Evolutionary conservation across 2,329 filamentous ascomycete genomes (phyloP), one percentile per base, ranked within the genome.

Genomic region (Cordyceps cateniannulata): DNA sequence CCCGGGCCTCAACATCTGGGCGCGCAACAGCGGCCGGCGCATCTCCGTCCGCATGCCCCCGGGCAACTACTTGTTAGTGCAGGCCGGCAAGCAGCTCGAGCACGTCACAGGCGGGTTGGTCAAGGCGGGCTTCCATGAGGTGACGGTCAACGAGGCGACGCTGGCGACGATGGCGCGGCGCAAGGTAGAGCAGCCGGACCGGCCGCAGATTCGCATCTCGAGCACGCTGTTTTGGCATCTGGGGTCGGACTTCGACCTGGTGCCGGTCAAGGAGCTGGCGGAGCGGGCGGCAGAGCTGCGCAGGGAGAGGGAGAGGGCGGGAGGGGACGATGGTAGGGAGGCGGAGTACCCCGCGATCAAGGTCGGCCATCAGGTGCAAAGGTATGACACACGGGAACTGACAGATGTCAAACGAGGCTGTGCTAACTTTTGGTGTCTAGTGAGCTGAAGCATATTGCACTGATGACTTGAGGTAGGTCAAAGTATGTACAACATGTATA

Each of bases 51-150:
- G 79, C 71, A 85, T 86, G 64, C 83, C 83, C 0, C 73, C 73
- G 3, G 82, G 82, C 3, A 83, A 82, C 69, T 77, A 85, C 70
- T 75, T 86, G 18, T 77, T 86, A 18, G 83, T 86, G 7, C 83
- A 86, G 67, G 83, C 83, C 1, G 83, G 83, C 62, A 85, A 85
- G 75, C 83, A 86, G 73, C 76, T 86, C 60, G 83, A 86, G 75
- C 79, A 86, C 72, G 71, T 84, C 55, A 85, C 83, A 0, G 83
- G 83, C 53, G 83, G 83, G 0, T 78, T 86, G 38, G 75, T 86
- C 70, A 85, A 85, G 69, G 83, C 83, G 1, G 83, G 83, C 4
- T 86, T 76, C 72, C 83, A 86, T 72, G 83, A 86, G 74, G 83
- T 86, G 0, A 80, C 84, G 2, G 80, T 85, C 62, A 85, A 80